These are phyloP conservation scores for Saccharomycopsis sp. DNA, from an alignment of 805 yeast species.

Conservation along the genomic window DNA sequence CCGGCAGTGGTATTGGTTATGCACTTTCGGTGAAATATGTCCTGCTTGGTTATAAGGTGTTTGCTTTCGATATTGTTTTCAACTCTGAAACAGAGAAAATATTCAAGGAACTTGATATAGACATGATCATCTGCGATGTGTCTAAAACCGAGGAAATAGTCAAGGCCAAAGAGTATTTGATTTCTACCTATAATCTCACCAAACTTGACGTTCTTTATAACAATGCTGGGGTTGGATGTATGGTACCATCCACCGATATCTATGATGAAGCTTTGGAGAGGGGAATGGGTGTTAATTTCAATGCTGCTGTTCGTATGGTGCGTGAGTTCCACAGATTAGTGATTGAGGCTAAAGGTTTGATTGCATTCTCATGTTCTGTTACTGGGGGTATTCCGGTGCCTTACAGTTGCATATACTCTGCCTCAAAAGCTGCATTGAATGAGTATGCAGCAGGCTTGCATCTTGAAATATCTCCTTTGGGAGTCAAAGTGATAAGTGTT, in stretches of 20 bases:
- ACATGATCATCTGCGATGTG: conserved; percentile 51
- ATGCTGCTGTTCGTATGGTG: conserved; percentile 59
- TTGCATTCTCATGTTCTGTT: conserved; percentile 69
- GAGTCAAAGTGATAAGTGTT: conserved; percentile 60
- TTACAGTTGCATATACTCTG: conserved; percentile 56
- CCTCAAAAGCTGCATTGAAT: conserved; percentile 71
- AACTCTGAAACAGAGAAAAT: conserved; percentile 44
- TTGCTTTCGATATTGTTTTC: conserved; percentile 52
- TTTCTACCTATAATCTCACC: conserved; percentile 36
- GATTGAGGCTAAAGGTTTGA: conserved; percentile 59
- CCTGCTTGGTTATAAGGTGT: conserved; percentile 50
- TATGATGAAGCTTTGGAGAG: conserved; percentile 44
- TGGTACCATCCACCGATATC: conserved; percentile 63
- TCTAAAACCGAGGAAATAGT: conserved; percentile 42
- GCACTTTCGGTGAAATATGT: conserved; percentile 45
- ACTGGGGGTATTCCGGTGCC: conserved; percentile 65
- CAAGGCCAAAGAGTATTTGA: conserved; percentile 38
- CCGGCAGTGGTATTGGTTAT: conserved; percentile 50
- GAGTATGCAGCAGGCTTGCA: conserved; percentile 58
- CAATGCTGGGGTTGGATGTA: conserved; percentile 76
- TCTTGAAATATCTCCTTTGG: conserved; percentile 64
- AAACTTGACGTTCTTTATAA: conserved; percentile 57
- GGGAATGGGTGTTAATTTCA: conserved; percentile 58
- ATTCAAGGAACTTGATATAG: conserved; percentile 45
- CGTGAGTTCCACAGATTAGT: conserved; percentile 50